Percentiles rank a stretch among this genome's conserved stretches.
phyloP scores from a whole-genome alignment of 2,329 filamentous ascomycete species.

The Microsporum canis region DNA sequence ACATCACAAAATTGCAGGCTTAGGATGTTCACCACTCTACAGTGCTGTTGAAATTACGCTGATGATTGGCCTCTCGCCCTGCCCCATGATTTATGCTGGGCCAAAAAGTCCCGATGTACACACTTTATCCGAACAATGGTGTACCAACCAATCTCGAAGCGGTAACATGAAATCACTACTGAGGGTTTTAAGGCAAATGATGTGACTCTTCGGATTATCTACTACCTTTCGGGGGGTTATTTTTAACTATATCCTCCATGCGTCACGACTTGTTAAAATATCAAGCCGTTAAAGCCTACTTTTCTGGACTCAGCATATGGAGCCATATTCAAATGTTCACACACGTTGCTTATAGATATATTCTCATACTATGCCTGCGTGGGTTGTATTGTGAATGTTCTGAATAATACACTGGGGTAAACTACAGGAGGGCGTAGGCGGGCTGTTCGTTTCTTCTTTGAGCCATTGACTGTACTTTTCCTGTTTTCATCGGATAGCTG shows the following conservation, averaged over 20 bases:
- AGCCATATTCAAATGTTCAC: too few relatives aligned
- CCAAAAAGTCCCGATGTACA: constrained; percentile 38
- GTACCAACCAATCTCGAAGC: too few relatives aligned
- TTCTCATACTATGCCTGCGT: too few relatives aligned
- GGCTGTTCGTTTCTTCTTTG: not conserved
- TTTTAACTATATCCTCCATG: too few relatives aligned
- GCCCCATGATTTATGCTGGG: constrained; percentile 19
- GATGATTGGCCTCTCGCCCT: constrained; percentile 51
- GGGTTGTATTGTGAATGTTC: not conserved
- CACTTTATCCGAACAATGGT: not conserved
- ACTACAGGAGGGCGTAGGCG: not conserved
- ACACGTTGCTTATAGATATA: too few relatives aligned
- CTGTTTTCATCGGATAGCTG: not conserved
- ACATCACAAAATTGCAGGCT: constrained; percentile 52
- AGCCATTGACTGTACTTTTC: not conserved
- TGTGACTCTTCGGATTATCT: too few relatives aligned
- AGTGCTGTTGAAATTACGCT: constrained; percentile 49
- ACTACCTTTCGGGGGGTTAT: too few relatives aligned
- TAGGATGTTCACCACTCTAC: constrained; percentile 55
- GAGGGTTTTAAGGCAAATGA: too few relatives aligned
- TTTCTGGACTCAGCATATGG: too few relatives aligned
- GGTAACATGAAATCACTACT: too few relatives aligned
- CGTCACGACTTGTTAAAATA: too few relatives aligned
- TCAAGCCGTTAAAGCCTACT: too few relatives aligned
- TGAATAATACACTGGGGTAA: not conserved